Base-by-base conservation (phyloP, 2,329 filamentous ascomycete species). In the Beauveria medogensis region DNA sequence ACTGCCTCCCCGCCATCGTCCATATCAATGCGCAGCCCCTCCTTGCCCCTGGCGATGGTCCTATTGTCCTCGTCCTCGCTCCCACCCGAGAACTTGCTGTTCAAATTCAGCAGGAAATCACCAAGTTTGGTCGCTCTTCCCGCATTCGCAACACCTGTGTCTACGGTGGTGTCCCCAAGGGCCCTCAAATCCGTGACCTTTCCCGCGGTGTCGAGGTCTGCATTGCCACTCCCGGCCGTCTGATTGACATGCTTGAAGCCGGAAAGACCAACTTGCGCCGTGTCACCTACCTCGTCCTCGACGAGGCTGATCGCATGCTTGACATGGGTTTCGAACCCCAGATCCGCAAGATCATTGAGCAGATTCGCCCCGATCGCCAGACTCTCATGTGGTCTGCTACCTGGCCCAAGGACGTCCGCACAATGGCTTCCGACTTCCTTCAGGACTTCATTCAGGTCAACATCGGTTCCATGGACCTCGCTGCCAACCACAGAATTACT, bases 281-380 rank as follows among this genome's bases (percentile, higher is more conserved):
- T 75, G 92, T 97, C 64, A 99, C 94, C 61, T 99, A 99, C 80
- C 83, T 99, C 62, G 94, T 97, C 67, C 92, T 99, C 65, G 94
- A 99, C 71, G 94, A 99, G 81, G 94, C 94, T 74, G 94, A 99
- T 79, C 93, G 94, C 72, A 99, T 99, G 94, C 83, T 99, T 74
- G 94, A 99, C 80, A 99, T 99, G 94, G 94, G 94, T 86, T 97
- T 99, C 79, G 94, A 99, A 80, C 94, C 94, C 67, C 94, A 97
- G 77, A 97, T 99, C 71, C 91, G 94, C 81, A 97, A 97, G 82
- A 97, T 99, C 67, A 92, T 99, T 68, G 84, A 89, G 65, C 94
- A 99, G 80, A 97, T 97, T 77, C 91, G 94, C 69, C 94, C 94
- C 59, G 94, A 99, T 75, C 89, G 94, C 83, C 94, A 99, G 77